These are phyloP conservation scores for Scutellaria galericulata DNA, from an alignment of 257 asterid genomes.

Conservation along the genomic window DNA sequence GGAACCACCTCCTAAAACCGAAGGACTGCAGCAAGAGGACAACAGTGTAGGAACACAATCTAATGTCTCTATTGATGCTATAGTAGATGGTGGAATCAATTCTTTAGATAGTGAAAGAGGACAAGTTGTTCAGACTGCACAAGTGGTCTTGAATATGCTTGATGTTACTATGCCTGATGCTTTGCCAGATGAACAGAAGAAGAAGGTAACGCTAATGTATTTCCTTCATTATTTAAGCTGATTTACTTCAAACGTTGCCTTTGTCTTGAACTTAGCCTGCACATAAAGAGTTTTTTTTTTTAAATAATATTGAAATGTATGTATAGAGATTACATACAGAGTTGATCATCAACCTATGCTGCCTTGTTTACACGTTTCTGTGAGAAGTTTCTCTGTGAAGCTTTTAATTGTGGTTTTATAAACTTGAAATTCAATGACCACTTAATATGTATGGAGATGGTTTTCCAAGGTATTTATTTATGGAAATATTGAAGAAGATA, in stretches of 20 bases:
- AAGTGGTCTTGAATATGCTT: slow-evolving; percentile 82
- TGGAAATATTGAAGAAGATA: slow-evolving; percentile 19
- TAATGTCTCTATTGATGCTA: slow-evolving; percentile 46
- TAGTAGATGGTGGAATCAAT: slow-evolving; percentile 42
- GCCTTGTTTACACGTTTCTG: slow-evolving; percentile 1
- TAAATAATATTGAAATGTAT: neutral
- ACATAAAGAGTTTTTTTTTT: neutral
- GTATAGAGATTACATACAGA: slow-evolving; percentile 8
- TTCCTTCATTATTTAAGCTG: slow-evolving; percentile 24
- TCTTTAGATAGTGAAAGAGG: slow-evolving; percentile 64
- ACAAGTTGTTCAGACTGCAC: slow-evolving; percentile 67
- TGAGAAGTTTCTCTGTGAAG: slow-evolving; percentile 16
- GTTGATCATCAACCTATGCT: neutral
- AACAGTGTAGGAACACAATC: slow-evolving; percentile 31
- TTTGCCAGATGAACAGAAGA: slow-evolving; percentile 76
- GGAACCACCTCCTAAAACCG: slow-evolving; percentile 31
- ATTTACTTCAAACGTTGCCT: slow-evolving; percentile 11
- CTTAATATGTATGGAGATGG: neutral
- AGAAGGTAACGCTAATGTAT: slow-evolving; percentile 61
- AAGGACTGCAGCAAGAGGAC: slow-evolving; percentile 41
- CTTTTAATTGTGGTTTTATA: slow-evolving; percentile 13
- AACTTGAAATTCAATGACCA: slow-evolving; percentile 25
- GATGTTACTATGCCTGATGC: slow-evolving; percentile 76
- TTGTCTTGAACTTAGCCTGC: slow-evolving; percentile 6
- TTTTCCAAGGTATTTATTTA: slow-evolving; percentile 7